Conservation (phyloP, 1,284 basidiomycete genomes). For the Cronartium quercuum region DNA sequence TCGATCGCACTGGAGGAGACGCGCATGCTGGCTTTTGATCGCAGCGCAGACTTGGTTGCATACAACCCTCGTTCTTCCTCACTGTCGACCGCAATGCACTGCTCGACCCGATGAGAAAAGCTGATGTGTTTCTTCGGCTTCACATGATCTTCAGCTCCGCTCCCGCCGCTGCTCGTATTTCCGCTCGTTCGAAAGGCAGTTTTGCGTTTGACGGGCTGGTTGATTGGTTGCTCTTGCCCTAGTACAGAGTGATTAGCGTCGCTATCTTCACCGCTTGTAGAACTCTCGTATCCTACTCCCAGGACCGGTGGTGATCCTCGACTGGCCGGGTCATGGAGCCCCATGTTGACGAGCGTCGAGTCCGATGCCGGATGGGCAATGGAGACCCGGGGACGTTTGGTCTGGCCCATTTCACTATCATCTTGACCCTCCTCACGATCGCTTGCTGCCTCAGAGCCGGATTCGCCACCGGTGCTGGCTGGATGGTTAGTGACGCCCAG, state of each 20-base stretch:
- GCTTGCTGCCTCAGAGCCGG: constrained; percentile 53
- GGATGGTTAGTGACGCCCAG: constrained; percentile 51
- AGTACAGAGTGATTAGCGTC: constrained; percentile 44
- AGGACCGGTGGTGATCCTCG: constrained; percentile 40
- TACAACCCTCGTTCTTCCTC: constrained; percentile 44
- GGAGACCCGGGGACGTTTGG: constrained; percentile 22
- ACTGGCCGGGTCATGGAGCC: constrained; percentile 35
- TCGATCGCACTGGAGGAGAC: constrained; percentile 40
- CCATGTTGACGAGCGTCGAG: constrained; percentile 41
- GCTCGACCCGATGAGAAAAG: constrained; percentile 97
- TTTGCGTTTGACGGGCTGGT: background rate
- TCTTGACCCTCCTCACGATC: constrained; percentile 44
- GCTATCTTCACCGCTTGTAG: constrained; percentile 45
- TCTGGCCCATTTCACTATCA: constrained; percentile 35
- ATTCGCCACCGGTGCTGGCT: constrained; percentile 50
- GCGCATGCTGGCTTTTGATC: background rate
- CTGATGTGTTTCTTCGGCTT: constrained; percentile 68
- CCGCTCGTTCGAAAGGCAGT: constrained; percentile 40
- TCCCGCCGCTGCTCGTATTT: constrained; percentile 42
- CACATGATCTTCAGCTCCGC: background rate
- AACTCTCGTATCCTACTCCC: constrained; percentile 40
- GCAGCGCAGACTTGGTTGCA: background rate
- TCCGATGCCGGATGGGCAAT: constrained; percentile 41
- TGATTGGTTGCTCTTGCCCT: constrained; percentile 10
- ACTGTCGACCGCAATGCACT: constrained; percentile 81